Evolutionary conservation across 495 filamentous ascomycete genomes (phyloP).

Genomic region (Penicillium longicatenatum): DNA sequence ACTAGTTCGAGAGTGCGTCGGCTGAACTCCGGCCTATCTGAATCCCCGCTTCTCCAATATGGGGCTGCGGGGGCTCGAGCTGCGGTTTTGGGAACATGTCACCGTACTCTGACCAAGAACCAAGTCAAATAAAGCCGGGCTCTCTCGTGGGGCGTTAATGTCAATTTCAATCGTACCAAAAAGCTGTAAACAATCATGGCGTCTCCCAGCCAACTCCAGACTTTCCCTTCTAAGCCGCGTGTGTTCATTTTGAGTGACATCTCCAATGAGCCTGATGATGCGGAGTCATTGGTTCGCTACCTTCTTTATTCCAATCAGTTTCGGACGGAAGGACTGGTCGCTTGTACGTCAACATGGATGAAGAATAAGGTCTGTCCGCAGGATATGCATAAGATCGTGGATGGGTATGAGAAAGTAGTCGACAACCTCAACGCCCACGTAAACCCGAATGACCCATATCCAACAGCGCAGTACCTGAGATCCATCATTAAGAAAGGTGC

Average conservation of each 20-base stretch:
- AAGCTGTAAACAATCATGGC: conserved; percentile 6
- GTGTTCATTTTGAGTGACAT: conserved; percentile 29
- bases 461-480: conserved; percentile 11
- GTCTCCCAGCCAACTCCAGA: conserved; percentile 11
- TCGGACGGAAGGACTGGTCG: conserved; percentile 29
- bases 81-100: conserved; percentile 4
- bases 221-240: conserved; percentile 15
- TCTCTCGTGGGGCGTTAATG: background rate
- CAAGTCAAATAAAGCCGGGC: conserved; percentile 3
- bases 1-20: background rate
- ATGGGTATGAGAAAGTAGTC: conserved; percentile 19
- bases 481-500: conserved; percentile 16
- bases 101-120: background rate
- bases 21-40: conserved; percentile 2
- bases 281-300: conserved; percentile 29
- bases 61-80: conserved; percentile 10
- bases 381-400: conserved; percentile 18
- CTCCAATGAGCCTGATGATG: conserved; percentile 36
- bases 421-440: conserved; percentile 18
- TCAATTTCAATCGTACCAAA: no score
- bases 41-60: conserved; percentile 4
- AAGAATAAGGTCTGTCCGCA: conserved; percentile 18
- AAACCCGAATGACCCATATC: conserved; percentile 18
- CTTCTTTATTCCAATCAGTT: conserved; percentile 32
- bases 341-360: conserved; percentile 22